A percentile compares a stretch with the other conserved stretches of the same genome.
Conservation (phyloP, 495 filamentous ascomycete species). For the Aspergillus hancockii region DNA sequence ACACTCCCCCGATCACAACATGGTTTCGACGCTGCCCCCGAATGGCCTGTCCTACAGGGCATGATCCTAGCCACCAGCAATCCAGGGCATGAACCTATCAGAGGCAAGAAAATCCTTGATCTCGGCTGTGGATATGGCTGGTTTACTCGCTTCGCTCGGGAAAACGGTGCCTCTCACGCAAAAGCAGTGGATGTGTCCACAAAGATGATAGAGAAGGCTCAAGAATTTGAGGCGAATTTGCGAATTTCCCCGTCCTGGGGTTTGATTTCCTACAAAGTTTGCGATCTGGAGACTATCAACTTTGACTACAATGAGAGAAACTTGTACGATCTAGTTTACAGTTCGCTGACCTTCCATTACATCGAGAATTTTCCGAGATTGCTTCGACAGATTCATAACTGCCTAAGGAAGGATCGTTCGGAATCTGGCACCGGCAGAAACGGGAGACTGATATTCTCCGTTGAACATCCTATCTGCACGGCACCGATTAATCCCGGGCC, state of each 20-base stretch:
- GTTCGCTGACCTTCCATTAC: conserved; percentile 27
- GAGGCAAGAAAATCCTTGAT: conserved; percentile 16
- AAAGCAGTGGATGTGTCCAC: conserved; percentile 24
- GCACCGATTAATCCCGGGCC: conserved; percentile 18
- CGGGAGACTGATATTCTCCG: conserved; percentile 20
- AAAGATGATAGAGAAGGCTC: conserved; percentile 24
- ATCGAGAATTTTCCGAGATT: conserved; percentile 21
- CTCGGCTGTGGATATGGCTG: conserved; percentile 29
- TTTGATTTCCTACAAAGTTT: neutral
- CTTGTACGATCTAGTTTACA: conserved; percentile 24
- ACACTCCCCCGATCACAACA: conserved; percentile 25
- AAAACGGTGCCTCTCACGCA: conserved; percentile 14
- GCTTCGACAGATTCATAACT: conserved; percentile 14
- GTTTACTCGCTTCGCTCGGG: conserved; percentile 26
- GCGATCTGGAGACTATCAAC: conserved; percentile 2
- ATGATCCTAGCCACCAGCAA: conserved; percentile 12
- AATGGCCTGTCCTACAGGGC: conserved; percentile 23
- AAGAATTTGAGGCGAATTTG: conserved; percentile 7
- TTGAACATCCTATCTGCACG: conserved; percentile 28
- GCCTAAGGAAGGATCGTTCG: neutral
- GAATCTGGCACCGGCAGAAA: neutral
- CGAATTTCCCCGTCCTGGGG: neutral
- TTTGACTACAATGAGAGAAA: neutral
- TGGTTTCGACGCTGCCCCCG: conserved; percentile 19
- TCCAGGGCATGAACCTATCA: neutral